Percentiles rank a stretch among this genome's conserved stretches.
Conservation (phyloP, 345 rosid species). For the Schrenkiella parvula region DNA sequence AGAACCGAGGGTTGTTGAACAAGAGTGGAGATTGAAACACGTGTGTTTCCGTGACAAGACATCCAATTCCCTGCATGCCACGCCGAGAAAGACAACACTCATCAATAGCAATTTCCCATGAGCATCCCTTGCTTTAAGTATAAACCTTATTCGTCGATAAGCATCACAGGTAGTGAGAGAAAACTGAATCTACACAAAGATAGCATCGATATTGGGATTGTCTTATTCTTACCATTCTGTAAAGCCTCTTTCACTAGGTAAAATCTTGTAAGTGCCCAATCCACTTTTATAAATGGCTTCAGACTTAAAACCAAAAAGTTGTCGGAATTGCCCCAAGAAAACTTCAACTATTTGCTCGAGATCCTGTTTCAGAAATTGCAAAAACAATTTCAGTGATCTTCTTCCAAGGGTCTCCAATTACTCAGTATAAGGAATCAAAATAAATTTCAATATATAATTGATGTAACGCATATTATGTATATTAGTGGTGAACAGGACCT, state of each 20-base stretch:
- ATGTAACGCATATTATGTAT: background rate
- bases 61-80: slow-evolving; percentile 78
- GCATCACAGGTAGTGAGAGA: background rate
- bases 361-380: slow-evolving; percentile 54
- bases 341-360: slow-evolving; percentile 71
- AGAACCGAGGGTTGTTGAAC: slow-evolving; percentile 86
- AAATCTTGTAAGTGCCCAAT: slow-evolving; percentile 54
- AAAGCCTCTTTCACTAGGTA: slow-evolving; percentile 81
- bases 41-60: slow-evolving; percentile 74
- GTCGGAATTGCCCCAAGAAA: slow-evolving; percentile 88
- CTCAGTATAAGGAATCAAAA: background rate
- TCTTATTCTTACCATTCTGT: slow-evolving; percentile 68
- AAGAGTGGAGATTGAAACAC: slow-evolving; percentile 80
- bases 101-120: background rate
- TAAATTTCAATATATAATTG: background rate
- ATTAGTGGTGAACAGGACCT: slow-evolving; percentile 43
- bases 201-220: background rate
- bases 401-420: slow-evolving; percentile 4
- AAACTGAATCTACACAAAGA: background rate
- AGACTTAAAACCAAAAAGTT: slow-evolving; percentile 81
- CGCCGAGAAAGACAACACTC: background rate
- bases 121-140: background rate
- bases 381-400: slow-evolving; percentile 1
- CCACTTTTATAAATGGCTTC: slow-evolving; percentile 47
- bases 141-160: background rate